These are phyloP conservation scores for Eucalyptus pauciflora DNA, from an alignment of 345 rosid species.

Conservation along the genomic window DNA sequence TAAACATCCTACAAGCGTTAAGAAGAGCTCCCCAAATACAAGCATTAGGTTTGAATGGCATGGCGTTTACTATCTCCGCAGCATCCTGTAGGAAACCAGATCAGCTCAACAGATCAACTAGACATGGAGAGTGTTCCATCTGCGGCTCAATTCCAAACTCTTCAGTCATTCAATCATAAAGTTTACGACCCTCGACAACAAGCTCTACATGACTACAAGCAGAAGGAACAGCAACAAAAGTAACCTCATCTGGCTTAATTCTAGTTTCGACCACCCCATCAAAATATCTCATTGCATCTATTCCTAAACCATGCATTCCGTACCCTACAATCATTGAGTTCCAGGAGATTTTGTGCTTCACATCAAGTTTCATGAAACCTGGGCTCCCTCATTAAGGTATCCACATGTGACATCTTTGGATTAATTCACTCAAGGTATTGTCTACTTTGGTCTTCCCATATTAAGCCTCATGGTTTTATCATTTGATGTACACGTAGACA, in stretches of 20 bases:
- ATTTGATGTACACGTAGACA: too few relatives aligned
- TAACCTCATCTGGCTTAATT: conserved; percentile 20
- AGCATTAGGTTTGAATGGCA: conserved; percentile 58
- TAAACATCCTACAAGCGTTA: conserved; percentile 62
- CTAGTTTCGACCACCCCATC: conserved; percentile 19
- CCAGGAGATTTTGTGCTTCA: conserved; percentile 60
- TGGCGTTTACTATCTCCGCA: conserved; percentile 31
- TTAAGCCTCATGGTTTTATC: too few relatives aligned
- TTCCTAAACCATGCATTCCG: conserved; percentile 50
- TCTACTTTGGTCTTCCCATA: too few relatives aligned
- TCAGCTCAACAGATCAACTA: conserved; percentile 23
- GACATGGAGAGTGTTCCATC: conserved; percentile 26
- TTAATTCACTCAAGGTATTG: too few relatives aligned
- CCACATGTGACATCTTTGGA: conserved; percentile 3
- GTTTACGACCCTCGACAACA: conserved; percentile 12
- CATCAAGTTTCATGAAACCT: conserved; percentile 35
- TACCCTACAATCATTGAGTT: conserved; percentile 69
- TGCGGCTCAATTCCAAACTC: conserved; percentile 10
- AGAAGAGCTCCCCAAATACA: conserved; percentile 67
- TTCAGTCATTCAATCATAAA: conserved; percentile 11
- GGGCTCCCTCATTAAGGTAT: conserved; percentile 23
- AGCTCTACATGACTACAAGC: conserved; percentile 30
- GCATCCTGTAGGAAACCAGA: conserved; percentile 24
- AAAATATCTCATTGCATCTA: conserved; percentile 14
- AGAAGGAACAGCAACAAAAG: conserved; percentile 25